Base-by-base conservation (phyloP, 108 stramenopile species). In the Cyclostephanos invisitatus region DNA sequence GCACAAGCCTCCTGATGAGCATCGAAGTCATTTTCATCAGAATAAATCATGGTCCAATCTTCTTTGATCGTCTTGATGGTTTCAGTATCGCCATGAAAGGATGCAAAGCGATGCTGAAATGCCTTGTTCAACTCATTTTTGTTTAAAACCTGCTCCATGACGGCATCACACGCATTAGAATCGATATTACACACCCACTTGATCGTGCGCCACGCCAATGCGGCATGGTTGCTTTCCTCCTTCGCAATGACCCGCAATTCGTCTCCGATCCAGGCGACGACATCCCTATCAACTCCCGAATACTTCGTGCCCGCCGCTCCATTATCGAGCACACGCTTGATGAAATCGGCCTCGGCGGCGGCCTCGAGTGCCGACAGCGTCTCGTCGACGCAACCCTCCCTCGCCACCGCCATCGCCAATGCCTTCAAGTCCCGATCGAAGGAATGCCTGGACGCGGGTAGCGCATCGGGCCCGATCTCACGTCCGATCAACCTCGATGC, bases 361-460 rank as follows among this genome's bases (percentile, higher is more conserved):
- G 81, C 73, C 15, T 66, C 59, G 11, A 86, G 46, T 0, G 85
- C 80, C 3, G 83, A 83, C 58, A 86, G 53, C 5, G 85, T 86
- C 67, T 86, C 85, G 36, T 83, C 83, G n/a, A 86, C 55, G 54
- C 85, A 86, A 49, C 85, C 85, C 60, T 86, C 85, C 18, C 49
- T 68, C 5, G 76, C 85, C 35, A 83, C 74, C 18, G 80, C 80
- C 51, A 78, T 37, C 38, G 83, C 85, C 62, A 86, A 37, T 5
- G 70, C 71, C 35, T 32, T 78, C 72, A 86, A 62, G 61, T 86
- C 80, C 36, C 55, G 60, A 2, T 42, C 38, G 74, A 86, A 86
- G 7, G 60, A 58, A 21, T 70, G 85, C 10, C 44, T 58, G 20
- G 85, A 78, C 14, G 54, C 61, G 12, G 85, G 85, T n/a, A 86